Conservation (phyloP, 2,329 filamentous ascomycete species). For the Cryphonectria carpinicola region DNA sequence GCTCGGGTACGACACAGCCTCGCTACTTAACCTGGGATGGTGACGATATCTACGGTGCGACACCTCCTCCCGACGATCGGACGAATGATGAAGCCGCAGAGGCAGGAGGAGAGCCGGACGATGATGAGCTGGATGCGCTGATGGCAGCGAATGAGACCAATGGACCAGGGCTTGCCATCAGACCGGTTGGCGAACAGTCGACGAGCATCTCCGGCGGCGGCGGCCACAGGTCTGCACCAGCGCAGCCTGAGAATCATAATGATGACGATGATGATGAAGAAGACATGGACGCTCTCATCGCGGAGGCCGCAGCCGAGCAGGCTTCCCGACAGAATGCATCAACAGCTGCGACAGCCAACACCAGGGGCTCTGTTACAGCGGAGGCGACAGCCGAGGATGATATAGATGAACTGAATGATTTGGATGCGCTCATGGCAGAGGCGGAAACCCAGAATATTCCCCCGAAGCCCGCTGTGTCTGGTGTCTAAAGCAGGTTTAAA, state of each 20-base stretch:
- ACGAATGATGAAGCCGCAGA: slow-evolving; percentile 22
- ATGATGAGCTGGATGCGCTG: slow-evolving; percentile 54
- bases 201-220: slow-evolving; percentile 29
- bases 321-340: background rate
- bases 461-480: slow-evolving; percentile 2
- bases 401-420: slow-evolving; percentile 53
- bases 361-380: background rate
- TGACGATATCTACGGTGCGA: slow-evolving; percentile 60
- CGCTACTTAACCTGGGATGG: slow-evolving; percentile 39
- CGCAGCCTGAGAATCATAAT: slow-evolving; percentile 35
- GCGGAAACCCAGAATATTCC: slow-evolving; percentile 36
- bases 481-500: background rate
- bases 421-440: slow-evolving; percentile 59
- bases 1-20: slow-evolving; percentile 33
- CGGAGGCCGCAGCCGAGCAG: slow-evolving; percentile 35
- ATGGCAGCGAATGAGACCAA: slow-evolving; percentile 54
- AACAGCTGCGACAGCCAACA: background rate
- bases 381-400: background rate
- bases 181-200: slow-evolving; percentile 20
- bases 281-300: slow-evolving; percentile 43
- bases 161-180: slow-evolving; percentile 25
- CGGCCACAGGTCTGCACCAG: slow-evolving; percentile 20
- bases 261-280: slow-evolving; percentile 43
- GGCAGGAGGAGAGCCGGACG: slow-evolving; percentile 42
- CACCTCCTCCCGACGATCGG: slow-evolving; percentile 46